Percentiles rank a stretch among this genome's conserved stretches.
These are phyloP conservation scores for Gossypium australe DNA, from an alignment of 345 rosid genomes.

Conservation along the genomic window DNA sequence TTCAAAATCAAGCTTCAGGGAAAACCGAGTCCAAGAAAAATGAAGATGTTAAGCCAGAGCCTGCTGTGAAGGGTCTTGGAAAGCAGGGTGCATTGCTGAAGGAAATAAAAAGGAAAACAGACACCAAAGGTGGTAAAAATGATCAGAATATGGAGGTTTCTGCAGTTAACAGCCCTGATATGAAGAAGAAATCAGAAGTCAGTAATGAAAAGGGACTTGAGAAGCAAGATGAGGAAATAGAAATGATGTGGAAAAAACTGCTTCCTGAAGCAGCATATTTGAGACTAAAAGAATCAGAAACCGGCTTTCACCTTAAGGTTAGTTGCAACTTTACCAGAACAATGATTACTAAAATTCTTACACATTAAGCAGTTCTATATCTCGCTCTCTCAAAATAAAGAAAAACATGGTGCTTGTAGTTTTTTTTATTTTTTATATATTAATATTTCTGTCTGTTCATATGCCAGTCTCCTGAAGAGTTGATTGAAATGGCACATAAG, in stretches of 20 bases:
- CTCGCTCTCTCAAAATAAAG: not conserved
- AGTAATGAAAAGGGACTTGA: constrained; percentile 50
- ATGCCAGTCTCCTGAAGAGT: constrained; percentile 65
- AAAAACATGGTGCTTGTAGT: not conserved
- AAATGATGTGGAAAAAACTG: constrained; percentile 59
- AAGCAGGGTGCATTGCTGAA: constrained; percentile 89
- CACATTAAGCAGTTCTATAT: not conserved
- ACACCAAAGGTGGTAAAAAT: constrained; percentile 52
- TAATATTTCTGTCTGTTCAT: constrained; percentile 19
- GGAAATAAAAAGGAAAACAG: constrained; percentile 83
- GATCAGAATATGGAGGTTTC: constrained; percentile 60
- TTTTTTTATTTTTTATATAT: not conserved
- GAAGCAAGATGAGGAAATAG: constrained; percentile 55
- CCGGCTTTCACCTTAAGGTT: constrained; percentile 94
- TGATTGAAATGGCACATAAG: constrained; percentile 71
- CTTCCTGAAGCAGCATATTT: constrained; percentile 72
- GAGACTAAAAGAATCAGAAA: constrained; percentile 84
- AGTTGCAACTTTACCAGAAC: constrained; percentile 16
- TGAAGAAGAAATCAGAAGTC: constrained; percentile 41
- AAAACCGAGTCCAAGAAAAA: constrained; percentile 62
- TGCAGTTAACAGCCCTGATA: constrained; percentile 30
- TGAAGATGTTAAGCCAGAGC: constrained; percentile 73
- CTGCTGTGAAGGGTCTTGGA: constrained; percentile 93
- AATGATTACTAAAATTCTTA: not conserved
- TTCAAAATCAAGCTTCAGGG: constrained; percentile 85